Conservation (phyloP, 2,329 filamentous ascomycete species). For the Colletotrichum tropicale region DNA sequence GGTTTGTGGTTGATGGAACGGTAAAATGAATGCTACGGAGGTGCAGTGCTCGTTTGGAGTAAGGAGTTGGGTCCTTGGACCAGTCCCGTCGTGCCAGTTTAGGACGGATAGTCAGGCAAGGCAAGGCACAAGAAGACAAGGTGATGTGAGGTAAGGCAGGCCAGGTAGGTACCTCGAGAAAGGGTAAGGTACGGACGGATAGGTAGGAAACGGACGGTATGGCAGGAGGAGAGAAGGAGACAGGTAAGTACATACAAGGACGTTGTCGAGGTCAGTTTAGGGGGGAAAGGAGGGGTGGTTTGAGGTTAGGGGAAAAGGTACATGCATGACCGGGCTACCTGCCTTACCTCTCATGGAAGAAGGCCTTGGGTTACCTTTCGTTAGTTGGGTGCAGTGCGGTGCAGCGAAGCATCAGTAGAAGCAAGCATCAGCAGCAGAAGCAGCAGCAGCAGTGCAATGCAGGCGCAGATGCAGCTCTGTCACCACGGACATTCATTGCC, state of each 20-base stretch:
- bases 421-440: neutral
- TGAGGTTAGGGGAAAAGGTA: neutral
- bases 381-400: neutral
- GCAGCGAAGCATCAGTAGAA: neutral
- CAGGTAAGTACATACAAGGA: neutral
- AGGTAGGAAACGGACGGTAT: neutral
- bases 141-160: neutral
- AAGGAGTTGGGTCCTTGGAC: neutral
- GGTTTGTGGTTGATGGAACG: slow-evolving; percentile 3
- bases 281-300: neutral
- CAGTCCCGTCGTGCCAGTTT: neutral
- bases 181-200: neutral
- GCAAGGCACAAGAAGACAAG: neutral
- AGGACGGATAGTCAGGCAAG: neutral
- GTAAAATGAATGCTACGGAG: neutral
- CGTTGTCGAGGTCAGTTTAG: neutral
- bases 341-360: neutral
- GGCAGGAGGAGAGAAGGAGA: neutral
- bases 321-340: neutral
- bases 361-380: neutral
- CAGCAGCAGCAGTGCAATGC: neutral
- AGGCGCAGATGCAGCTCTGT: neutral
- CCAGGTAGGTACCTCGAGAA: neutral
- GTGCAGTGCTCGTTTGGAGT: neutral
- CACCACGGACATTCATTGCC: neutral